Evolutionary conservation across 192 early-diverging fungal species (phyloP).

Genomic region (Dissophora ornata): DNA sequence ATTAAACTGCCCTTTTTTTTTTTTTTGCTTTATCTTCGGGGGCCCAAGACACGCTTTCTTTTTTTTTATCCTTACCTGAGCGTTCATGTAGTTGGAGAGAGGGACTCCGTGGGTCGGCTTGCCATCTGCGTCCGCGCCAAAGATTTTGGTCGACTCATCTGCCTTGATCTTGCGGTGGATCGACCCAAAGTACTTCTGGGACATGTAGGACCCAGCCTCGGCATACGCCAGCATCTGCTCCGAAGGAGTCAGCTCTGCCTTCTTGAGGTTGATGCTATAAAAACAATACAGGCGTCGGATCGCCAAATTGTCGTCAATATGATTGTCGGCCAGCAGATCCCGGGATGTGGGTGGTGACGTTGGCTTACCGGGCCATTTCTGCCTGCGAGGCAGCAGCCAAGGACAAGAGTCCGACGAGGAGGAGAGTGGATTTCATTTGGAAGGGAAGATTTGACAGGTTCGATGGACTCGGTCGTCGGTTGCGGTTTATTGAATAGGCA

Average conservation of each 20-base stretch:
- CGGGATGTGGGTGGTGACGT: too few species aligned
- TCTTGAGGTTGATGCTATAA: slow-evolving; percentile 70
- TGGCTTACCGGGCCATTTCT: slow-evolving; percentile 32
- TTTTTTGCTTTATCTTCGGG: too few species aligned
- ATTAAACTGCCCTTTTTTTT: too few species aligned
- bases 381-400: slow-evolving; percentile 39
- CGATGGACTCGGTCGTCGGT: too few species aligned
- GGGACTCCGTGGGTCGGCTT: slow-evolving; percentile 76
- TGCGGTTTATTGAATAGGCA: too few species aligned
- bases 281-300: too few species aligned
- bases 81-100: slow-evolving; percentile 94
- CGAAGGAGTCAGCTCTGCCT: slow-evolving; percentile 69
- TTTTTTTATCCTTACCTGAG: slow-evolving; percentile 62
- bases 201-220: slow-evolving; percentile 71
- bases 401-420: slow-evolving; percentile 45
- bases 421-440: slow-evolving; percentile 27
- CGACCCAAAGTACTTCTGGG: slow-evolving; percentile 81
- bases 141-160: slow-evolving; percentile 46
- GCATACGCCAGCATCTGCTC: slow-evolving; percentile 71
- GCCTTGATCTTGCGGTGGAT: slow-evolving; percentile 53
- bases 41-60: too few species aligned
- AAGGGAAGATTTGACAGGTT: too few species aligned
- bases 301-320: too few species aligned
- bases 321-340: too few species aligned
- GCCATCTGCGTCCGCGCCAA: slow-evolving; percentile 66